Evolutionary conservation across 179 eudicot species (phyloP).

Genomic region (Corrigiola litoralis): DNA sequence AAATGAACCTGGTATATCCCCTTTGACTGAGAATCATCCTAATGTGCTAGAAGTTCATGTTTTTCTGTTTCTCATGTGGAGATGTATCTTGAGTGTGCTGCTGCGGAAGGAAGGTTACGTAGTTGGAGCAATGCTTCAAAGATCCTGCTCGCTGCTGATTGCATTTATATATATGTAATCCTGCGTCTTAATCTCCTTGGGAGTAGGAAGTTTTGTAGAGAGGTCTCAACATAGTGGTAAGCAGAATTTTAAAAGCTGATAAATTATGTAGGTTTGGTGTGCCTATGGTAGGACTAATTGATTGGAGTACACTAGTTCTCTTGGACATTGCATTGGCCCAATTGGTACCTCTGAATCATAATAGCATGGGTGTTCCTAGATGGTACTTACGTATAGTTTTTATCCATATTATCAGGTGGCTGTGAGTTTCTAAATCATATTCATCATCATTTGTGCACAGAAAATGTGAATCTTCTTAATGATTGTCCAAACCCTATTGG

Average conservation of each 20-base stretch:
- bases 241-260: not conserved
- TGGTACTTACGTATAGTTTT: too few species aligned
- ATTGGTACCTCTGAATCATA: too few species aligned
- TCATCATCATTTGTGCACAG: too few species aligned
- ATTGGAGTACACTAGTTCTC: not conserved
- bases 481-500: too few species aligned
- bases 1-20: not conserved
- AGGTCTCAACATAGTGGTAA: not conserved
- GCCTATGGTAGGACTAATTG: not conserved
- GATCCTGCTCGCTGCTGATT: not conserved
- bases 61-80: not conserved
- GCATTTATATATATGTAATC: not conserved
- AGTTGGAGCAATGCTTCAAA: not conserved
- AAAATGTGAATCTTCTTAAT: too few species aligned
- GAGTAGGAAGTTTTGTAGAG: slow-evolving; percentile 17
- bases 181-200: not conserved
- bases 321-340: not conserved
- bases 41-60: not conserved
- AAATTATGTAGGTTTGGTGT: not conserved
- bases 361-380: too few species aligned
- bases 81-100: not conserved
- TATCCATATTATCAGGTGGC: too few species aligned
- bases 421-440: too few species aligned
- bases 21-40: slow-evolving; percentile 2
- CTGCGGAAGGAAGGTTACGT: not conserved